Conservation (phyloP, 495 filamentous ascomycete species). For the Jackrogersella minutella region DNA sequence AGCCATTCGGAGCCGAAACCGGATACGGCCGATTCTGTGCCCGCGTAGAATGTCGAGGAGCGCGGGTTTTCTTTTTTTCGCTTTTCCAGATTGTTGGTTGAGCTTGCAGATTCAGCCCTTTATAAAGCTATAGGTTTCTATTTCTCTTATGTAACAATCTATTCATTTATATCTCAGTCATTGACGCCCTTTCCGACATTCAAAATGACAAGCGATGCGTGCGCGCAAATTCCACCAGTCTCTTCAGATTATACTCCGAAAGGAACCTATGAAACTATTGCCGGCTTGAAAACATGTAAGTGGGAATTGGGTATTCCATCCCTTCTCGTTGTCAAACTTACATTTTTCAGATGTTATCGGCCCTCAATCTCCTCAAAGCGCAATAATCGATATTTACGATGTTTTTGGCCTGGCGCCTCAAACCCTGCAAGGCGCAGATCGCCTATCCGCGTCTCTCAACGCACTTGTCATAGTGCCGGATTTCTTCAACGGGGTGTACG, state of each 20-base stretch:
- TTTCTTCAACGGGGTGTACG: background rate
- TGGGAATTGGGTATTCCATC: too few species aligned
- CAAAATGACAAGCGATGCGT: conserved; percentile 34
- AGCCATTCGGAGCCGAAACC: background rate
- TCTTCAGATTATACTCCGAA: conserved; percentile 40
- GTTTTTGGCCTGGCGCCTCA: conserved; percentile 44
- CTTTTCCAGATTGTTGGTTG: background rate
- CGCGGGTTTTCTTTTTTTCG: too few species aligned
- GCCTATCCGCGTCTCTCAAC: conserved; percentile 6
- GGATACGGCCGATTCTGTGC: too few species aligned
- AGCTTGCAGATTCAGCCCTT: background rate
- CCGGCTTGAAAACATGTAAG: conserved; percentile 46
- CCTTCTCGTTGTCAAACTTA: background rate
- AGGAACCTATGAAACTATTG: conserved; percentile 39
- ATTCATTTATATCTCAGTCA: background rate
- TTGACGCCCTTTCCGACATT: background rate
- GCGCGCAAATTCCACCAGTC: conserved; percentile 32
- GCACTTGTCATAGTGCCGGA: conserved; percentile 6
- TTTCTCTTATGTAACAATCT: background rate
- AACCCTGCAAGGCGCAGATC: conserved; percentile 44
- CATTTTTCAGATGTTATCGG: conserved; percentile 39
- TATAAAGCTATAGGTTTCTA: background rate
- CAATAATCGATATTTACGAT: conserved; percentile 46
- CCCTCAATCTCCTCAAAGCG: conserved; percentile 32
- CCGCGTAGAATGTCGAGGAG: too few species aligned